These are phyloP conservation scores for Astrothelium subdiscretum DNA, from an alignment of 495 filamentous ascomycete genomes.

Conservation along the genomic window DNA sequence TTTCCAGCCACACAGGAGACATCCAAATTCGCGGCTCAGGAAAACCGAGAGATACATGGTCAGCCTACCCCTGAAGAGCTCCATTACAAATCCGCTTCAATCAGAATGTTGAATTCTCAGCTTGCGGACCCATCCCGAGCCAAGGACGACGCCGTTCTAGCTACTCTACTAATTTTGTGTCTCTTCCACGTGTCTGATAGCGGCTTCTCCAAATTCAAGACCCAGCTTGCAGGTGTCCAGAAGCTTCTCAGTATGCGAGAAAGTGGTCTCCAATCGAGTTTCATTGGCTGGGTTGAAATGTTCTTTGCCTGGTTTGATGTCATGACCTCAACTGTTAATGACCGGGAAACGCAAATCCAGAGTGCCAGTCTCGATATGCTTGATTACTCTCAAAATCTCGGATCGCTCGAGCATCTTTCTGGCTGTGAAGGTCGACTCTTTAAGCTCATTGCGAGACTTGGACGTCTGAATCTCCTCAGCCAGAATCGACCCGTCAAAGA, in stretches of 20 bases:
- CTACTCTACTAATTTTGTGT: constrained; percentile 77
- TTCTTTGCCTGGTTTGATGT: constrained; percentile 94
- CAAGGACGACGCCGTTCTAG: constrained; percentile 75
- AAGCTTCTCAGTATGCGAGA: constrained; percentile 77
- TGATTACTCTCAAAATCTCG: constrained; percentile 55
- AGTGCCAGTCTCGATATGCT: constrained; percentile 56
- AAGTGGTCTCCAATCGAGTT: constrained; percentile 47
- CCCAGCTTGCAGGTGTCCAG: constrained; percentile 88
- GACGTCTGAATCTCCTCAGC: constrained; percentile 77
- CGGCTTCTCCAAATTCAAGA: constrained; percentile 82
- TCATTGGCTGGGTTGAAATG: constrained; percentile 85
- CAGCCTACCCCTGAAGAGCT: constrained; percentile 56
- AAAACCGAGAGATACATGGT: constrained; percentile 12
- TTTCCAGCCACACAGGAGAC: neutral
- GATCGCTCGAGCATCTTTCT: constrained; percentile 73
- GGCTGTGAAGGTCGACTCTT: constrained; percentile 58
- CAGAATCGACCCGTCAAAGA: constrained; percentile 41
- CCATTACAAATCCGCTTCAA: constrained; percentile 68
- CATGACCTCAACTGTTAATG: constrained; percentile 85
- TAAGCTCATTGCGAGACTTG: constrained; percentile 36
- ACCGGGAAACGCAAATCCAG: constrained; percentile 79
- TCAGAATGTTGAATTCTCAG: constrained; percentile 71
- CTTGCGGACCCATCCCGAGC: constrained; percentile 62
- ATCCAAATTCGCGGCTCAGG: neutral
- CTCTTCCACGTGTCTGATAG: constrained; percentile 91